These are phyloP conservation scores for Pelargonium australe DNA, from an alignment of 441 rosid species.

Conservation along the genomic window DNA sequence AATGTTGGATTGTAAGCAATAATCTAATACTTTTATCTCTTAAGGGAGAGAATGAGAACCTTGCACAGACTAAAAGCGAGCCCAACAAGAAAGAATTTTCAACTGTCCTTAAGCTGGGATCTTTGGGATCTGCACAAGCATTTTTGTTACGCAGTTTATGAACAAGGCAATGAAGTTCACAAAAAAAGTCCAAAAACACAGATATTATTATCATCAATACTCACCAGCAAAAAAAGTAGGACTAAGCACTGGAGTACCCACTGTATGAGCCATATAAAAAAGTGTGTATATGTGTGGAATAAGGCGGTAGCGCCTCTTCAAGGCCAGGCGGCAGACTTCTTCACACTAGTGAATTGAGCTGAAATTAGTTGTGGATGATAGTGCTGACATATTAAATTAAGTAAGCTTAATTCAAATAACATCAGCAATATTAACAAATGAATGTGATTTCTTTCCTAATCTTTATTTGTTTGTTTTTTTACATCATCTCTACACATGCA, in stretches of 20 bases:
- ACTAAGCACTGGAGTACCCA: constrained; percentile 72
- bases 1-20: neutral
- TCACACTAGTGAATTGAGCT: constrained; percentile 55
- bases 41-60: constrained; percentile 38
- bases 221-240: constrained; percentile 84
- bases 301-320: constrained; percentile 86
- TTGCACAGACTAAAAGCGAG: constrained; percentile 62
- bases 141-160: no score
- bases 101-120: constrained; percentile 55
- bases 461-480: no score
- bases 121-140: constrained; percentile 60
- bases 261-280: constrained; percentile 78
- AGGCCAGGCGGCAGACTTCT: constrained; percentile 85
- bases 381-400: constrained; percentile 11
- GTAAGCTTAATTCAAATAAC: constrained; percentile 1
- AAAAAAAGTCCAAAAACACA: constrained; percentile 11
- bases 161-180: constrained; percentile 13
- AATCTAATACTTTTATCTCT: constrained; percentile 2
- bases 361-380: constrained; percentile 15
- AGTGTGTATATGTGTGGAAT: constrained; percentile 83
- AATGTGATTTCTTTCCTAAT: no score
- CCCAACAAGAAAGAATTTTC: constrained; percentile 90
- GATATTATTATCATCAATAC: constrained; percentile 18
- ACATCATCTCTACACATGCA: no score
- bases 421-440: constrained; percentile 4